Evolutionary conservation across 352 stramenopile species (phyloP), one percentile per base, ranked within the genome.

Genomic region (Globisporangium sylvaticum): DNA sequence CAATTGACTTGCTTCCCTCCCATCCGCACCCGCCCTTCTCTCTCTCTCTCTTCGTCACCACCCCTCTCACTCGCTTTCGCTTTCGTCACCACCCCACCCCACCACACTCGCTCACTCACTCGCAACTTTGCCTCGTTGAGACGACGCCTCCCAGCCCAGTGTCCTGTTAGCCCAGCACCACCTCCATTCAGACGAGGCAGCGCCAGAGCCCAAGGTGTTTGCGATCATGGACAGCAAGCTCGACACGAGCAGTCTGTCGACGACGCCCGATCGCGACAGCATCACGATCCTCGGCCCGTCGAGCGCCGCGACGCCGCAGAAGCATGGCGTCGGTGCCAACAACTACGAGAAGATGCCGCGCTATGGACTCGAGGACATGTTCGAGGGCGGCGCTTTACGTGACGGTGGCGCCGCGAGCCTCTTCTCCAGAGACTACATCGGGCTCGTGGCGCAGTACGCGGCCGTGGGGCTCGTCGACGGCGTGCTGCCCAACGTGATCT

Each of bases 301-400:
- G 6, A 27, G 22, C 4, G 34, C 12, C 15, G 18, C 6, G 34
- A 62, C 58, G 59, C 65, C 65, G 29, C n/a, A 50, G 15, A 70
- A 70, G 32, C 18, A 50, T 22, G 18, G 6, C 5, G 39, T 8
- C 18, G 4, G 4, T 4, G 12, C 37, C 37, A 18, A 44, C 42
- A 34, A 24, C n/a, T 59, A 58, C 34, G 58, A 52, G 14, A 67
- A 71, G 60, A 66, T 67, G 59, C 32, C 15, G 18, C 55, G 29
- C 12, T 58, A 50, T 29, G 65, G 29, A 14, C 27, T 63, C 22
- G 52, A 67, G 27, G 73, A 82, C 27, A 24, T 58, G 7, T 58
- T 72, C 24, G 76, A 81, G 15, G 75, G 76, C 22, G 70, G 70
- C 2, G 67, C 70, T 0, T 18, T 76, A 20, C 67, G 70, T 15